Evolutionary conservation across 2,329 filamentous ascomycete species (phyloP).

Genomic region (Pezicula neosporulosa): DNA sequence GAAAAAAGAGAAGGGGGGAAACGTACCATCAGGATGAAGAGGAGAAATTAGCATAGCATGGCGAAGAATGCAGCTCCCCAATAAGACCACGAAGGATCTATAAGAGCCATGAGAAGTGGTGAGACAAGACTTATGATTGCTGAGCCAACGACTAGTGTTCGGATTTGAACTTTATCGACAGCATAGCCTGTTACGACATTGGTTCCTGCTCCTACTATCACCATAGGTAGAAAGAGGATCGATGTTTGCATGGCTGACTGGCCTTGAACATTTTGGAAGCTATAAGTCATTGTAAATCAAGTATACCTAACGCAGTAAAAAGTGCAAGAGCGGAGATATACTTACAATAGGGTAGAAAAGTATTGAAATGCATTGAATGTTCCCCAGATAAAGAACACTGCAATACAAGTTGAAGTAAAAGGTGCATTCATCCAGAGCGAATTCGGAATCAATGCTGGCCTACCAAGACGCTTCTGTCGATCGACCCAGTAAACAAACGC

Average conservation of each 20-base stretch:
- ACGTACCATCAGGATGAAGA: slow-evolving; percentile 32
- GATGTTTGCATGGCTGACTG: slow-evolving; percentile 15
- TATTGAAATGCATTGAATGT: slow-evolving; percentile 9
- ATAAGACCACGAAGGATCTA: slow-evolving; percentile 40
- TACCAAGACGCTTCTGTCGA: slow-evolving; percentile 16
- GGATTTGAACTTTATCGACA: slow-evolving; percentile 38
- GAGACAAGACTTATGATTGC: slow-evolving; percentile 30
- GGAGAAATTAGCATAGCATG: slow-evolving; percentile 35
- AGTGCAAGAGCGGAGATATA: neutral
- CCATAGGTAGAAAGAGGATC: slow-evolving; percentile 36
- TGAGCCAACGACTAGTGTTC: slow-evolving; percentile 35
- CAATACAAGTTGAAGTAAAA: slow-evolving; percentile 28
- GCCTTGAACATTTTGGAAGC: slow-evolving; percentile 14
- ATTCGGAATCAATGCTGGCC: slow-evolving; percentile 31
- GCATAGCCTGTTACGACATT: slow-evolving; percentile 42
- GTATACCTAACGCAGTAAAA: too few relatives aligned
- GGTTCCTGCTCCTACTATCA: slow-evolving; percentile 33
- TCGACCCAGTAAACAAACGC: slow-evolving; percentile 24
- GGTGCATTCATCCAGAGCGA: slow-evolving; percentile 26
- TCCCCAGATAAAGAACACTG: slow-evolving; percentile 29
- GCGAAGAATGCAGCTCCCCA: slow-evolving; percentile 41
- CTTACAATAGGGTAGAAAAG: slow-evolving; percentile 4
- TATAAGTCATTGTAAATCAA: neutral
- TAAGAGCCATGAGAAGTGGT: slow-evolving; percentile 40
- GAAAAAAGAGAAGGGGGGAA: neutral